Conservation (phyloP, 73 alveolate species). For the Paramecium biaurelia region DNA sequence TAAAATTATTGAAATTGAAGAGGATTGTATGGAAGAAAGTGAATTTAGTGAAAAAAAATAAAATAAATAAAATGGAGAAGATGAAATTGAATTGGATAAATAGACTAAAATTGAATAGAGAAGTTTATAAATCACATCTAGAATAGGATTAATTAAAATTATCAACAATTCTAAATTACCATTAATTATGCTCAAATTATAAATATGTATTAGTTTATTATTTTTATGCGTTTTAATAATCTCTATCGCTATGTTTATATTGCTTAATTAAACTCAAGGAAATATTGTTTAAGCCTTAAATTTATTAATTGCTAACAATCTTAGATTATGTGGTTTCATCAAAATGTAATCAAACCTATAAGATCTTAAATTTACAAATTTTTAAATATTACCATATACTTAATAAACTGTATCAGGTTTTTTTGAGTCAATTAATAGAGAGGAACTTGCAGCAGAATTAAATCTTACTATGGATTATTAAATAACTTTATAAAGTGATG, state of each 20-base stretch:
- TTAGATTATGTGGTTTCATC: not conserved
- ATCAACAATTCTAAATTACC: not conserved
- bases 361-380: not conserved
- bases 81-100: not conserved
- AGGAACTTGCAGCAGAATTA: not conserved
- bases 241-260: not conserved
- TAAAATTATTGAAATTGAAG: constrained; percentile 2
- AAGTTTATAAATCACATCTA: not conserved
- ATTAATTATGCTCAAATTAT: not conserved
- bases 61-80: not conserved
- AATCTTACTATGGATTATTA: not conserved
- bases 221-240: not conserved
- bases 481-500: not conserved
- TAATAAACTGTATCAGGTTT: not conserved
- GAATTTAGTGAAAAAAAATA: not conserved
- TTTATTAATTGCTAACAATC: not conserved
- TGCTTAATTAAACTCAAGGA: not conserved
- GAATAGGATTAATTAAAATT: not conserved
- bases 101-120: not conserved
- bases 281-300: not conserved
- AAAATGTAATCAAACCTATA: not conserved
- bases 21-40: not conserved
- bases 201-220: not conserved
- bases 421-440: not conserved
- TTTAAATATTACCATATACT: not conserved